A percentile compares a stretch with the other conserved stretches of the same genome.
phyloP scores from a whole-genome alignment of 495 filamentous ascomycete species.

The Diplogelasinospora grovesii region DNA sequence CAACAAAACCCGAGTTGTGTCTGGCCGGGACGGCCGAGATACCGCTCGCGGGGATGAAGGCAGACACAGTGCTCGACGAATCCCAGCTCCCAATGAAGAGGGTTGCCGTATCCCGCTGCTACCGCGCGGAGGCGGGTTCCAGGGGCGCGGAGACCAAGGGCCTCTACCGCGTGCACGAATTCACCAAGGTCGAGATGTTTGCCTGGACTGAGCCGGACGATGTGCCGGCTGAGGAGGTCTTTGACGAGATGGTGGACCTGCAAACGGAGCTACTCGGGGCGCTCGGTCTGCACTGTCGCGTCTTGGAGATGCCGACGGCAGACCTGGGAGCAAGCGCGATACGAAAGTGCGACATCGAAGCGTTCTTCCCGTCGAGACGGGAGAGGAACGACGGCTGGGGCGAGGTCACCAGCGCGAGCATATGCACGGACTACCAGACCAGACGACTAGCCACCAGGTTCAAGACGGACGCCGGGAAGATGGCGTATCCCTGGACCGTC shows the following conservation, averaged over 20 bases:
- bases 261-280: constrained; percentile 74
- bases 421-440: constrained; percentile 93
- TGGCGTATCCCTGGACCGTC: constrained; percentile 70
- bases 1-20: constrained; percentile 57
- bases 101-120: constrained; percentile 80
- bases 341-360: constrained; percentile 89
- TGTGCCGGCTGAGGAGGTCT: constrained; percentile 47
- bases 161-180: constrained; percentile 97
- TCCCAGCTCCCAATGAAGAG: constrained; percentile 54
- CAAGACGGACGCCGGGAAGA: constrained; percentile 37
- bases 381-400: constrained; percentile 77
- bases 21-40: constrained; percentile 91
- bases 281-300: constrained; percentile 75
- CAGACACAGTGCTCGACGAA: constrained; percentile 56
- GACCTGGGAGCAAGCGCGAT: constrained; percentile 84
- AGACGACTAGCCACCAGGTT: constrained; percentile 70
- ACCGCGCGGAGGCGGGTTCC: constrained; percentile 88
- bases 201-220: constrained; percentile 62
- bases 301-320: constrained; percentile 83
- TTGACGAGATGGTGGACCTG: constrained; percentile 75
- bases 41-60: constrained; percentile 84
- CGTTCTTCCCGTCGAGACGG: constrained; percentile 78
- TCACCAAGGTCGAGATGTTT: constrained; percentile 97
- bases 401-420: constrained; percentile 83
- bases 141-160: constrained; percentile 87